Evolutionary conservation across 208 protist genomes (phyloP).

Genomic region (Zelonia costaricensis): DNA sequence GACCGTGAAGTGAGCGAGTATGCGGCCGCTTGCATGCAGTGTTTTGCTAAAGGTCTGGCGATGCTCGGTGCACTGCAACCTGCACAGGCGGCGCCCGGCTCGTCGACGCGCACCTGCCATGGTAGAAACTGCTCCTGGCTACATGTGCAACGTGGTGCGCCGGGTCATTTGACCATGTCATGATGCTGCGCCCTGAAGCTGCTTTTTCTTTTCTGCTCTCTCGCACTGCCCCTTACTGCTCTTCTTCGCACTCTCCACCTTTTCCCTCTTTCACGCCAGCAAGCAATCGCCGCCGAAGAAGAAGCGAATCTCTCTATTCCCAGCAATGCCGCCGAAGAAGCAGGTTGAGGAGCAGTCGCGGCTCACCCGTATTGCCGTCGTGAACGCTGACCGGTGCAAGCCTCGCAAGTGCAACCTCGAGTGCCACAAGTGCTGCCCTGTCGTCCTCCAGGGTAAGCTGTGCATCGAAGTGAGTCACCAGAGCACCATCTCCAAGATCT

Average conservation of each 20-base stretch:
- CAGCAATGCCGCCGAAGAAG: slow-evolving; percentile 80
- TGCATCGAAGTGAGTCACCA: slow-evolving; percentile 99
- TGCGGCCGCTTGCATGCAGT: too few relatives aligned
- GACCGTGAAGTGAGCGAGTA: too few relatives aligned
- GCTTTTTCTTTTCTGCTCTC: too few relatives aligned
- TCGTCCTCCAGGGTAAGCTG: slow-evolving; percentile 98
- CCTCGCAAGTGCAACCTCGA: slow-evolving; percentile 99
- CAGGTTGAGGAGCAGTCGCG: slow-evolving; percentile 89
- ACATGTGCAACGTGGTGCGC: too few relatives aligned
- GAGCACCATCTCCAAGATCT: slow-evolving; percentile 96
- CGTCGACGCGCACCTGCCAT: too few relatives aligned
- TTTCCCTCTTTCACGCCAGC: not conserved
- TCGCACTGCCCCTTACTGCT: too few relatives aligned
- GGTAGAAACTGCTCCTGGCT: too few relatives aligned
- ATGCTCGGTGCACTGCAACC: too few relatives aligned
- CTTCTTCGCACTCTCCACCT: not conserved
- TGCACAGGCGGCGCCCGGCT: too few relatives aligned
- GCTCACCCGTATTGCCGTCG: slow-evolving; percentile 99
- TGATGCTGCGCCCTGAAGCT: too few relatives aligned
- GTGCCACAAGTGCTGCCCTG: slow-evolving; percentile 99
- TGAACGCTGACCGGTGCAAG: slow-evolving; percentile 99
- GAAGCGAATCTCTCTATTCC: not conserved
- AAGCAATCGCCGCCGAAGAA: not conserved
- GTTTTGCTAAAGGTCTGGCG: too few relatives aligned
- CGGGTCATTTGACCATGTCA: too few relatives aligned